Percentiles rank a stretch among this genome's conserved stretches.
phyloP scores from a whole-genome alignment of 1,284 basidiomycete species.

The Leccinum pseudoinsigne region DNA sequence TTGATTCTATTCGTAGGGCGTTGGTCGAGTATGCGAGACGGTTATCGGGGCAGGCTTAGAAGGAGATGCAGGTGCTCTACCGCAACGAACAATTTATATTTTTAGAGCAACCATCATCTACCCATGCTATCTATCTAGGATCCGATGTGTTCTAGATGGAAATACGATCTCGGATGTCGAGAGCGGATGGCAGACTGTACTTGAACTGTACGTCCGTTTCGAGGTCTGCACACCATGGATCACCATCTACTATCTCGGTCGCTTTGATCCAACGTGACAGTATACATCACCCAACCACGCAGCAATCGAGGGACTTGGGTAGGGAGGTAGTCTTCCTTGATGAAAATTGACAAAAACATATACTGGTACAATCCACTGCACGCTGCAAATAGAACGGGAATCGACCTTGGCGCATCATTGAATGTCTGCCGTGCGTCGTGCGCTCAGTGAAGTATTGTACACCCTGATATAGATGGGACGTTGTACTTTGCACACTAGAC shows the following conservation, averaged over 20 bases:
- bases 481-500: too few species aligned
- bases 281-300: not conserved
- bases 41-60: constrained; percentile 19
- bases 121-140: not conserved
- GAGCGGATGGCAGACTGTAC: not conserved
- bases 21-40: constrained; percentile 30
- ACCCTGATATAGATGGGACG: too few species aligned
- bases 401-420: too few species aligned
- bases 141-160: not conserved
- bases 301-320: not conserved
- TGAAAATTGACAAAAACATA: not conserved
- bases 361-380: too few species aligned
- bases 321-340: not conserved
- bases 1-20: constrained; percentile 14
- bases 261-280: not conserved
- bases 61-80: not conserved
- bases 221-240: not conserved
- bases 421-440: too few species aligned
- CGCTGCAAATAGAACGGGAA: too few species aligned
- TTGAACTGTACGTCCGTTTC: not conserved
- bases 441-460: too few species aligned
- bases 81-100: not conserved
- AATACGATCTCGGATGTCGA: not conserved
- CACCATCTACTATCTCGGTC: not conserved
- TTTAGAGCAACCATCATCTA: not conserved